phyloP scores from a whole-genome alignment of 2,329 filamentous ascomycete species.

The Trichophyton mentagrophytes region DNA sequence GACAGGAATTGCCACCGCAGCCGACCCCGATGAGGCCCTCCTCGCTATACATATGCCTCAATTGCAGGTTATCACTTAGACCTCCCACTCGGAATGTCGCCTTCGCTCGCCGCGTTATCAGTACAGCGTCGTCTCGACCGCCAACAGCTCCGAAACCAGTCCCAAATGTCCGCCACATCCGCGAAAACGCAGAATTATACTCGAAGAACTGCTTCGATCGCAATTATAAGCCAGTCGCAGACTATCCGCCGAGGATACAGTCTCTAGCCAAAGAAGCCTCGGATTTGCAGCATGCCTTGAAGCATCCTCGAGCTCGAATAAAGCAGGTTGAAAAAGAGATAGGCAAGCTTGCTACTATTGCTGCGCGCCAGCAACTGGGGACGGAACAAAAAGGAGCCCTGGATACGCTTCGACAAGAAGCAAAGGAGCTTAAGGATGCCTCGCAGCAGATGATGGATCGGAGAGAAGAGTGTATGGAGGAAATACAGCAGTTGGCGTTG shows the following conservation, averaged over 20 bases:
- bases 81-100: conserved; percentile 4
- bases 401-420: conserved; percentile 24
- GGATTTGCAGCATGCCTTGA: conserved; percentile 29
- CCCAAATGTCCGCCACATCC: conserved; percentile 81
- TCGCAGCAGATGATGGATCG: conserved; percentile 22
- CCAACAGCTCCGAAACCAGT: conserved; percentile 50
- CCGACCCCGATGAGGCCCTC: conserved; percentile 17
- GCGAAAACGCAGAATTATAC: conserved; percentile 68
- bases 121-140: conserved; percentile 3
- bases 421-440: conserved; percentile 27
- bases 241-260: conserved; percentile 42
- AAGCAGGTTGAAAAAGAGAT: conserved; percentile 34
- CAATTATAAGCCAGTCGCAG: conserved; percentile 55
- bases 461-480: conserved; percentile 30
- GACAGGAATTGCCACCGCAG: not conserved
- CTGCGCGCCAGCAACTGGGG: conserved; percentile 2
- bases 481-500: conserved; percentile 63
- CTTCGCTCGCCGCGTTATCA: not conserved
- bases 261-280: conserved; percentile 27
- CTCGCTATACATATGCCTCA: conserved; percentile 16
- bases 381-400: conserved; percentile 14
- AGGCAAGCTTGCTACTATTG: conserved; percentile 22
- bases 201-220: conserved; percentile 70
- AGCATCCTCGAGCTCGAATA: conserved; percentile 30
- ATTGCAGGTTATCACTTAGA: conserved; percentile 8